Base-by-base conservation (phyloP, 208 protist species). In the Trypanosoma theileri region DNA sequence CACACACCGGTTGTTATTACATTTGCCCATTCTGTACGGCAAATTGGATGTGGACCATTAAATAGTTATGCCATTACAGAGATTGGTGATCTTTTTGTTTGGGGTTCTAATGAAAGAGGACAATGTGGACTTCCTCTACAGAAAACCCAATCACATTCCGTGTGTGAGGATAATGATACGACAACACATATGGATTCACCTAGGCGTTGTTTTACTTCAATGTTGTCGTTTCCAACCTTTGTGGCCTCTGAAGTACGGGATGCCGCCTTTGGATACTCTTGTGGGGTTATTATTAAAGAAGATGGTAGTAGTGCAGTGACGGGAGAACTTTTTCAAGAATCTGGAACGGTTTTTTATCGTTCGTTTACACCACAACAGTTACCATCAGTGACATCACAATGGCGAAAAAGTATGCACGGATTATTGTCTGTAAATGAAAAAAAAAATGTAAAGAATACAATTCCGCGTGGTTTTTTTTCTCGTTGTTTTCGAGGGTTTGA, bases 41-140 rank as follows among this genome's bases (percentile, higher is more conserved):
- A 79, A 45, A 60, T 95, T 22, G 84, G 82, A 35, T 92, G 86
- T 68, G 86, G 89, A 9, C 76, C 81, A 50, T 35, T 74, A 22
- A 92, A 86, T 65, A 82, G 79, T 19, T 93, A 83, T 61, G 80
- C 77, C n/a, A 85, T 95, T 52, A 87, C 63, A 41, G 72, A 79
- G 24, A 71, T 80, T 50, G 82, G 81, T 12, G 79, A 81, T 52
- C 74, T 95, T 13, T 93, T 74, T 70, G 86, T 92, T 59, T 95
- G 89, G 87, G 89, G 86, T 22, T 50, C 65, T 35, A 93, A 90
- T 64, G 45, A 64, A 28, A 66, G 82, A 31, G 55, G 77, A 19
- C 80, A 93, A 58, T 92, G 82, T 59, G 85, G 81, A 12, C 61
- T 80, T 58, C 42, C 10, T 17, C 55, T 50, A n/a, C 28, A 50